Percentiles rank a stretch among this genome's conserved stretches.
These are phyloP conservation scores for Verticillium alfalfae DNA, from an alignment of 2,329 filamentous ascomycete species.

Conservation along the genomic window DNA sequence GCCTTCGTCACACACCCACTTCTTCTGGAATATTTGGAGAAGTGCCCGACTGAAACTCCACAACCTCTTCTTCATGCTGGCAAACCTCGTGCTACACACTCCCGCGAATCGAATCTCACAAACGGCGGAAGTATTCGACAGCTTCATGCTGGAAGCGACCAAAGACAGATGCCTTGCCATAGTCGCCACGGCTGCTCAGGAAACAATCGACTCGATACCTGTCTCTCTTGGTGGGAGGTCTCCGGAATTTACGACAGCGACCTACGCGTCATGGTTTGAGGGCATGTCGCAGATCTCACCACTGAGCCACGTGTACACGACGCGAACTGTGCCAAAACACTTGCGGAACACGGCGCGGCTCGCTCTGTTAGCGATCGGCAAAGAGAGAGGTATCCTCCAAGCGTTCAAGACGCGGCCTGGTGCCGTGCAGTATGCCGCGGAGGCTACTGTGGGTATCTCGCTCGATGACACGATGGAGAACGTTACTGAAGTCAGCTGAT, in stretches of 20 bases:
- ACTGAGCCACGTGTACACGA: slow-evolving; percentile 22
- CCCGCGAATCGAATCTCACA: neutral
- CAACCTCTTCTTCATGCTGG: slow-evolving; percentile 22
- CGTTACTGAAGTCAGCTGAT: neutral
- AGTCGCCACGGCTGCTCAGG: slow-evolving; percentile 19
- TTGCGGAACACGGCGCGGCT: slow-evolving; percentile 19
- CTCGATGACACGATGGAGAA: neutral
- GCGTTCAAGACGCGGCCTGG: slow-evolving; percentile 16
- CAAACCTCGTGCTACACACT: slow-evolving; percentile 29
- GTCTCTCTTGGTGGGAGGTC: slow-evolving; percentile 17
- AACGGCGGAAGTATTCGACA: neutral
- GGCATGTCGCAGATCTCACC: slow-evolving; percentile 32
- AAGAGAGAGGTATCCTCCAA: slow-evolving; percentile 28
- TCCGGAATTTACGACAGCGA: slow-evolving; percentile 6
- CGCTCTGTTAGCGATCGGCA: slow-evolving; percentile 25
- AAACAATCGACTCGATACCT: slow-evolving; percentile 20
- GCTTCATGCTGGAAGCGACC: neutral
- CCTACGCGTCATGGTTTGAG: slow-evolving; percentile 20
- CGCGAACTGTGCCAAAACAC: slow-evolving; percentile 18
- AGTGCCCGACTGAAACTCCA: slow-evolving; percentile 28
- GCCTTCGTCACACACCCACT: slow-evolving; percentile 9
- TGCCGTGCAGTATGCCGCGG: neutral
- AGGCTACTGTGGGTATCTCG: neutral
- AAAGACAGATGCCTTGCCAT: slow-evolving; percentile 2
- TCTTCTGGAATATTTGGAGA: slow-evolving; percentile 25